Base-by-base conservation (phyloP, 257 asterid species). In the Solanum megistacrolobum region DNA sequence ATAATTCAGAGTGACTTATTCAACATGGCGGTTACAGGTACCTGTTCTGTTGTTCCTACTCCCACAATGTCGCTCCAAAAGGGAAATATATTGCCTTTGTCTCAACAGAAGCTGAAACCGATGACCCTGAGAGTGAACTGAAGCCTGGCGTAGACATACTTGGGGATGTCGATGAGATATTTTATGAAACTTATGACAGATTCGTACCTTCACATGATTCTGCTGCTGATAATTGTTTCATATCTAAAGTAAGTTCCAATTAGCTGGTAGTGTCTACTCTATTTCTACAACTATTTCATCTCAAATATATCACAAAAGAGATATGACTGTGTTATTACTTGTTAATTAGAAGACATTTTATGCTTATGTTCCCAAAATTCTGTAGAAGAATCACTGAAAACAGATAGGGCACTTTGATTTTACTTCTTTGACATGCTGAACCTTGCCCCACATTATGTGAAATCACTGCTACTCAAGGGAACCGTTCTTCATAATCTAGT, bases 101-200 rank as follows among this genome's bases (percentile, higher is more conserved):
- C 72, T 88, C 92, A 13, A 92, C 99, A 83, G 98, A 95, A 83
- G 99, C 99, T 4, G 98, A 97, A 90, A 97, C 98, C 31, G 98
- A 96, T 87, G 85, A 96, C 88, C 99, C 99, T 0, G 94, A 95
- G 92, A 91, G 93, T 38, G 99, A 97, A 90, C 89, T 97, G 88
- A 97, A 95, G 97, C 98, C 98, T 1, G 99, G 99, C 0, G 96
- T 97, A 11, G 97, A 94, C 90, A 94, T 97, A 41, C 99, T 97
- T 58, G 99, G 98, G 88, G 93, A 94, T 6, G 94, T 94, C 38
- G 99, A 97, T 75, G 99, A 97, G 93, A 94, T 97, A 84, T 93
- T 97, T 83, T 96, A 96, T 29, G 99, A 97, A 65, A 97, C 96
- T 46, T 94, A 90, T 43, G 99, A 97, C 89, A 92, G 97, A 94